Evolutionary conservation across 768 basidiomycete species (phyloP).

Genomic region (Lentinus brumalis): DNA sequence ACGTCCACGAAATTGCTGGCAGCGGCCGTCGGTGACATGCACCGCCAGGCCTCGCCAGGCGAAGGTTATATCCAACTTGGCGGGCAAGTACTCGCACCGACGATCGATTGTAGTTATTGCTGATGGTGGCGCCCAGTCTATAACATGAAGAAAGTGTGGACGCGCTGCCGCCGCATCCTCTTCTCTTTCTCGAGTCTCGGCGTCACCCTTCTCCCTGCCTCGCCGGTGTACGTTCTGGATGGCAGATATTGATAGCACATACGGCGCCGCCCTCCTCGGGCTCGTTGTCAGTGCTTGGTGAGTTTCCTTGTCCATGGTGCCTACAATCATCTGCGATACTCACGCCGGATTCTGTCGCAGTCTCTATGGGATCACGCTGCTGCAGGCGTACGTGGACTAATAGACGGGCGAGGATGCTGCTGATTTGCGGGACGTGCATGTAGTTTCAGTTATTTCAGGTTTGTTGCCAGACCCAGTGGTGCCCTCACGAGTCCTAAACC

Average conservation of each 20-base stretch:
- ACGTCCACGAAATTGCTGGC: too few species aligned
- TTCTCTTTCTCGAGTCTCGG: too few species aligned
- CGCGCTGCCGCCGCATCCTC: too few species aligned
- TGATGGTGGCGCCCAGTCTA: too few species aligned
- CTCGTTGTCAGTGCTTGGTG: slow-evolving; percentile 47
- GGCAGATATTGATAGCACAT: slow-evolving; percentile 32
- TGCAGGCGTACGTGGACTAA: slow-evolving; percentile 24
- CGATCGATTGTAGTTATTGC: too few species aligned
- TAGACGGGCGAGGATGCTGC: slow-evolving; percentile 21
- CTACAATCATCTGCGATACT: not conserved
- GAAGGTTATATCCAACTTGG: too few species aligned
- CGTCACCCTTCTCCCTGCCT: too few species aligned
- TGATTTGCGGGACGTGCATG: slow-evolving; percentile 21
- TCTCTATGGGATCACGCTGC: slow-evolving; percentile 49
- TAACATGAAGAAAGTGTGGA: too few species aligned
- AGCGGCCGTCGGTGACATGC: too few species aligned
- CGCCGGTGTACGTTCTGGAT: not conserved
- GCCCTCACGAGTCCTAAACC: not conserved
- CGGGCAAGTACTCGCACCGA: too few species aligned
- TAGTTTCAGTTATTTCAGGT: slow-evolving; percentile 20
- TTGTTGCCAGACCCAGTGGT: not conserved
- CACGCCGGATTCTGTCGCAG: slow-evolving; percentile 25
- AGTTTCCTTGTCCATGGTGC: slow-evolving; percentile 19
- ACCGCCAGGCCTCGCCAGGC: too few species aligned
- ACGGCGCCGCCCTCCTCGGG: slow-evolving; percentile 49